Conservation (phyloP, 192 early-diverging fungal species). For the Paraglomus occultum region DNA sequence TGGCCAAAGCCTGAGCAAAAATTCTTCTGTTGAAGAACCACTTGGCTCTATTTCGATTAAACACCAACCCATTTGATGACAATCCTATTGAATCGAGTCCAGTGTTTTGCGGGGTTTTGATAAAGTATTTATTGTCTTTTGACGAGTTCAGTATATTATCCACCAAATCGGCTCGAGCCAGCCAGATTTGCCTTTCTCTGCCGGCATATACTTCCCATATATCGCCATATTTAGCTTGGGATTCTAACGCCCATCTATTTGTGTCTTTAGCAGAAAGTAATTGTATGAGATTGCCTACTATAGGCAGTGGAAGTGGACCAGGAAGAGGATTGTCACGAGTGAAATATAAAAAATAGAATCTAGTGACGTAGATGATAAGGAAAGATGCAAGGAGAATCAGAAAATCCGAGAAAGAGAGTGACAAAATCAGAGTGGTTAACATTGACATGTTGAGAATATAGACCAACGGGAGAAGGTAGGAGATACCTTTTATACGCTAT, state of each 20-base stretch:
- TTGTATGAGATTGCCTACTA: conserved; percentile 2
- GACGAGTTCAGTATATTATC: conserved; percentile 11
- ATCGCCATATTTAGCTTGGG: conserved; percentile 8
- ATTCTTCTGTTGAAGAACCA: conserved; percentile 22
- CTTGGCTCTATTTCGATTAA: not conserved
- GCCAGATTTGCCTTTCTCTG: conserved; percentile 7
- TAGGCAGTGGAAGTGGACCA: conserved; percentile 17
- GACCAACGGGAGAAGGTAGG: too few relatives aligned
- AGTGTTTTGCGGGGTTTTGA: not conserved
- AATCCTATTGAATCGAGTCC: not conserved
- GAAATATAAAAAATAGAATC: conserved; percentile 25
- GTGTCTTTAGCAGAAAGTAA: not conserved
- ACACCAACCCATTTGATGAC: not conserved
- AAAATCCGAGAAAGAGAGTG: too few relatives aligned
- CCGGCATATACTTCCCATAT: conserved; percentile 18
- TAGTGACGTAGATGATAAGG: not conserved
- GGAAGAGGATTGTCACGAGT: not conserved
- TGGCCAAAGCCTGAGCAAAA: not conserved
- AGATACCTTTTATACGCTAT: too few relatives aligned
- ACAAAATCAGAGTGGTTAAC: too few relatives aligned
- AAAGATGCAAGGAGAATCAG: too few relatives aligned
- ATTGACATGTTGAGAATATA: too few relatives aligned
- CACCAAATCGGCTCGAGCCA: conserved; percentile 9
- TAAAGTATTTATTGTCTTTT: conserved; percentile 1
- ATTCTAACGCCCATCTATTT: too few relatives aligned